Base-by-base conservation (phyloP, 1,139 yeast species). In the Arxiozyma telluris region DNA sequence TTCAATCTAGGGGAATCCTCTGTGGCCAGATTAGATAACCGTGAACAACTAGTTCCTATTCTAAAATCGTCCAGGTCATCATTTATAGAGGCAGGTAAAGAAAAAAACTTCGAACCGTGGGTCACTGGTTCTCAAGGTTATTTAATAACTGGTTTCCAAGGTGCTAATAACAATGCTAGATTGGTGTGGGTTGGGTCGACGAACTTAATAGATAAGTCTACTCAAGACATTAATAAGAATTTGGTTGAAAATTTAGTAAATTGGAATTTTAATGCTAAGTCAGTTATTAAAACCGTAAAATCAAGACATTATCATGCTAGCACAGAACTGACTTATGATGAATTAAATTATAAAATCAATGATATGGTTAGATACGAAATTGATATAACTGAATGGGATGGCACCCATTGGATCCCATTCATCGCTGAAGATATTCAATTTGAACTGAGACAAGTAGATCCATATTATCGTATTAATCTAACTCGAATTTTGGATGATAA, bases 391-490 rank as follows among this genome's bases (percentile, higher is more conserved):
- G 80, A 84, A 67, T 85, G 85, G 79, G 72, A 75, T 54, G 80
- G 80, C 23, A 61, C 65, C 21, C 63, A 73, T 55, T 93, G 96
- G 96, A 75, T 70, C 34, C 96, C 96, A 30, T 90, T 70, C 66
- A 61, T 67, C 39, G 69, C 78, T 9, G 72, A 73, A 49, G 84
- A 82, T 57, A 72, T 90, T 52, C 98, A 94, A 73, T 74, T 94
- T 57, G 90, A 90, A 61, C 82, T 91, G 69, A 82, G 81, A 64
- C 85, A 94, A 94, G 80, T 94, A 61, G 98, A 93, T 69, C 98
- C 99, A 50, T 93, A 91, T 74, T 90, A 90, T 68, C 82, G 98
- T 66, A 68, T 91, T 55, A 83, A 78, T 60, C 71, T 86, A 66
- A 59, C 67, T 43, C 68, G 73, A 53, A 58, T 66, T 11, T 59